Percentiles rank a stretch among this genome's conserved stretches.
phyloP scores from a whole-genome alignment of 2,329 filamentous ascomycete genomes.

The Sporothrix dimorphospora region DNA sequence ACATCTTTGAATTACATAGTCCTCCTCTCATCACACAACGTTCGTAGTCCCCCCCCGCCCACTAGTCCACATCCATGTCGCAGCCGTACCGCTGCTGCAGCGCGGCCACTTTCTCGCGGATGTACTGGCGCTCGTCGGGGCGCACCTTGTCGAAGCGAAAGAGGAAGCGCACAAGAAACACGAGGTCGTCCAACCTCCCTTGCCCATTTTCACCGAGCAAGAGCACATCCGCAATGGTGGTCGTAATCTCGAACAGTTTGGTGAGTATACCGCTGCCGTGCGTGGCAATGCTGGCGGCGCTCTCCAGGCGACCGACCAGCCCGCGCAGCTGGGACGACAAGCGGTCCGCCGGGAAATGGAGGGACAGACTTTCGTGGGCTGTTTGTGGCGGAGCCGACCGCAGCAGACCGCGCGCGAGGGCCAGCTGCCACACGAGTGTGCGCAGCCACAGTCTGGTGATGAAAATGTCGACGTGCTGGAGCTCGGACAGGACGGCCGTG shows the following conservation, averaged over 20 bases:
- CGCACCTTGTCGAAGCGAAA: not conserved
- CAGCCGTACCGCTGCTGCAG: not conserved
- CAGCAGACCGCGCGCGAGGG: conserved; percentile 46
- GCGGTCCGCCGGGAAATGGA: conserved; percentile 46
- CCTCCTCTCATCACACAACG: not conserved
- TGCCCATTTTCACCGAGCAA: conserved; percentile 42
- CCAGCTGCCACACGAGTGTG: conserved; percentile 48
- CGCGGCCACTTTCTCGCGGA: not conserved
- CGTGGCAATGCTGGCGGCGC: conserved; percentile 52
- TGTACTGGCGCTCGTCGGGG: not conserved
- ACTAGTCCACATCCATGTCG: not conserved
- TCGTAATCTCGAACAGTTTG: conserved; percentile 63
- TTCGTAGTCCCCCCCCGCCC: no score
- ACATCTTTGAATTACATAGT: not conserved
- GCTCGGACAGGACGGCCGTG: conserved; percentile 42
- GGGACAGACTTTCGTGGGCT: conserved; percentile 44
- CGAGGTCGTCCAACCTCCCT: not conserved
- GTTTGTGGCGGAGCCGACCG: conserved; percentile 40
- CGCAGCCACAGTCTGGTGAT: conserved; percentile 48
- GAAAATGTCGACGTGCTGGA: conserved; percentile 48
- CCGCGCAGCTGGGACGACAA: conserved; percentile 46
- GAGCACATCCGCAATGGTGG: conserved; percentile 62
- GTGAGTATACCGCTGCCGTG: conserved; percentile 61
- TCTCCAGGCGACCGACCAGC: conserved; percentile 43
- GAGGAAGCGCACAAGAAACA: not conserved